Evolutionary conservation across 805 yeast genomes (phyloP), one percentile per base, ranked within the genome.

Genomic region (Candida koratica): DNA sequence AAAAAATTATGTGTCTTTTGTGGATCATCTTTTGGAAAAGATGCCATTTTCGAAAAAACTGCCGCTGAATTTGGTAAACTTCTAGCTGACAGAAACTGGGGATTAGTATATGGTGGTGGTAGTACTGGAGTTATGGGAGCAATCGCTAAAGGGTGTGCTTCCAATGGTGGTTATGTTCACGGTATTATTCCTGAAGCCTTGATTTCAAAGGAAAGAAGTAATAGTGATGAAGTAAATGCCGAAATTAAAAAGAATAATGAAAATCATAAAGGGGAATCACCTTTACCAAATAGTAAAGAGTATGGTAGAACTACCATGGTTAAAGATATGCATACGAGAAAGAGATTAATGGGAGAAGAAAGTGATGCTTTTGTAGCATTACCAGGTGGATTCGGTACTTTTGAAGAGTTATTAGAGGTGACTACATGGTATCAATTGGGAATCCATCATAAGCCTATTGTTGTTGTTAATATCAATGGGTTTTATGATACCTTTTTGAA

Each of bases 321-420:
- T 2, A 70, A 75, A 36, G 95, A 85, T 53, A 87, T 87, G 95
- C 96, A 87, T 61, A 81, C 93, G 3, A 73, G 96, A 55, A 87
- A 87, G 67, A 72, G 79, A 55, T 49, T 83, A 67, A 87, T 87
- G 96, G 94, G 88, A 18, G 71, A 75, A 51, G 89, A 83, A 56
- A 81, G 90, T n/a, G 78, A 78, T 47, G 94, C 90, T 0, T 87
- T 87, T 58, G 75, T 87, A 29, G 95, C 95, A 0, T 70, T 87
- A 64, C 95, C 96, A 10, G 96, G 96, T 44, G 96, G 96, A 2
- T 86, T 79, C 55, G 96, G 96, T 34, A 86, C 95, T 6, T 61
- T 85, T 53, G 96, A 87, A 60, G 96, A 87, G 61, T 68, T 87
- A 43, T 79, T 86, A 81, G 96, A 87, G 64, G 82, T 85, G 37